Base-by-base conservation (phyloP, 1,284 basidiomycete genomes). In the Ceratobasidium sp. region DNA sequence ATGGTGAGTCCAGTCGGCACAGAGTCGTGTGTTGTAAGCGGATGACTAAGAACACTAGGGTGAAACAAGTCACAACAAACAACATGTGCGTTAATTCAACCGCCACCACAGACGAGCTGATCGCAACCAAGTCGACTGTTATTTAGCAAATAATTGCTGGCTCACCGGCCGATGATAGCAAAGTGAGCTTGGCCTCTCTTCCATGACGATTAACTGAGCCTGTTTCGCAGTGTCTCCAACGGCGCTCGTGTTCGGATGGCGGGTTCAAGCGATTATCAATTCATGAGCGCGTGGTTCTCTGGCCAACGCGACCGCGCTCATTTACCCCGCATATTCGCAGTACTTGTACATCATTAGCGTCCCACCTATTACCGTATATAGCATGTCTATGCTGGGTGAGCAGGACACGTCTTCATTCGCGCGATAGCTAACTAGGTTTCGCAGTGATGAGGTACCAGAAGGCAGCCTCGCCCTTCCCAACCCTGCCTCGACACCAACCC, bases 361-460 rank as follows among this genome's bases (percentile, higher is more conserved):
- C 64, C 75, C 69, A 12, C 50, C 74, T 14, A 35, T 71, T 27
- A 48, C 62, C 60, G 48, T 38, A 41, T 79, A 77, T 44, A 77
- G 78, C 50, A 55, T 79, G 18, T 41, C 73, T 4, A 78, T 79
- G 76, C 67, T 67, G 30, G 62, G 73, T 66, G 41, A 41, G 62
- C 55, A 6, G 18, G n/a, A 18, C 14, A 1, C 1, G 8, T 35
- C 10, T 30, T 57, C n/a, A 14, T 27, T 18, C 27, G 5, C 27
- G 50, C 8, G n/a, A 27, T n/a, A 7, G 27, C 30, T 66, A 23
- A 74, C 44, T 27, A 12, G 5, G 18, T 74, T 18, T n/a, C 27
- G 38, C 60, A 75, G 69, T 78, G 33, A 79, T 80, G 57, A 80
- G 79, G 68, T 80, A 80, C 52, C 48, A 79, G 44, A 77, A 66